Base-by-base conservation (phyloP, 2,329 filamentous ascomycete species). In the Ceratocystis lukuohia region DNA sequence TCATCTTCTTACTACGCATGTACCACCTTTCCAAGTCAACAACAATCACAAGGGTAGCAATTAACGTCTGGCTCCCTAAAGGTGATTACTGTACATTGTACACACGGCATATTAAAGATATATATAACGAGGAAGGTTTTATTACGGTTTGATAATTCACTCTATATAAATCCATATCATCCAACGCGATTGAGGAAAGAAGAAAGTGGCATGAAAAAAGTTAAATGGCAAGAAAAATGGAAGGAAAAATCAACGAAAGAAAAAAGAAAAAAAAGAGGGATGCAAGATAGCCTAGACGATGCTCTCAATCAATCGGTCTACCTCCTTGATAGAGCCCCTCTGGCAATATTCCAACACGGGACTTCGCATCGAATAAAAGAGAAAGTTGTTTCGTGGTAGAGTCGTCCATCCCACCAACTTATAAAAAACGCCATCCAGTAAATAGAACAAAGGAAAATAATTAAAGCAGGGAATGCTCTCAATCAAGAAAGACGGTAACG, bases 131-230 rank as follows among this genome's bases (percentile, higher is more conserved):
- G 25, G 17, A 6, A 59, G 66, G 65, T 20, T 41, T 41, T 44
- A 65, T 48, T 7, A 20, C 15, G 15, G 20, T 50, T 15, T 12
- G 5, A 50, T 25, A 37, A 41, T 25, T 10, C 48, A 50, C 30
- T 45, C 20, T 45, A 44, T 33, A 44, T 46, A 44, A 45, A 53
- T 61, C 22, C 50, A 28, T 5, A n/a, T 50, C 41, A 33, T 20
- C 30, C 37, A 46, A 61, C 56, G 56, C 10, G 17, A 44, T 61
- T 68, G 66, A 62, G 62, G 50, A 62, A 46, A 62, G 20, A 17
- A 20, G 15, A 62, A 62, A 20, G 20, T 25, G 44, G 44, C 30
- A 62, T 33, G 30, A 62, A 46, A 20, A 62, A 46, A 45, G 10
- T 8, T 22, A 53, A 53, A 53, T 10, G 8, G 7, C 7, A 53